Evolutionary conservation across 73 alveolate species (phyloP), one percentile per base, ranked within the genome.

Genomic region (Vitrella brassicaformis): DNA sequence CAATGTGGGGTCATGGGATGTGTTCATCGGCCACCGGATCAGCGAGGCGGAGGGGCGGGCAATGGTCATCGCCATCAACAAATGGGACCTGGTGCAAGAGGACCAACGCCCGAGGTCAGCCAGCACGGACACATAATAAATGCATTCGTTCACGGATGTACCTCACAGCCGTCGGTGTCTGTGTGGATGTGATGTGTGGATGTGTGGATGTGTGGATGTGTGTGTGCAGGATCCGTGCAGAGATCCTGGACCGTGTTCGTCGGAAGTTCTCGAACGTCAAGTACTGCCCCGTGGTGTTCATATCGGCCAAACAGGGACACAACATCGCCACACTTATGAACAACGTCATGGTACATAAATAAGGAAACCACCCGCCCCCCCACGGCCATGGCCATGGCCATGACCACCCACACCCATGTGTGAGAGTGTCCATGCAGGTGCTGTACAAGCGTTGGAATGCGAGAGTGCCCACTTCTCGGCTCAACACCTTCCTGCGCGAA

Each of bases 401-500:
- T 47, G 0, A n/a, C 22, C 67, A 25, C 67, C 67, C 27, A 47
- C 67, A 47, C 0, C 25, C 27, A 25, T 65, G 84, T 72, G 32
- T 77, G 72, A 8, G 56, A 8, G 56, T 39, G 56, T 39, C 56
- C 14, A 39, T 4, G 56, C 56, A 39, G 56, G 84, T 78, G n/a
- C 32, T 77, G 30, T 68, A 47, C 66, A 68, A 68, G 68, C 75
- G 84, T 72, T 77, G 84, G 84, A 68, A 75, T 30, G 84, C 77
- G 0, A 77, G 84, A 26, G 32, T 77, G 71, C 84, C 84, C 31
- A 77, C 84, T 30, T 68, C 76, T 69, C 31, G 82, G 75, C 71
- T 56, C 4, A 26, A 66, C 28, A 1, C 9, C 19, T 8, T 25
- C 0, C 10, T 31, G 46, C 27, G 47, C 25, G 73, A 75, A 75